Conservation (phyloP, 2,329 filamentous ascomycete species). For the Talaromyces sp. region DNA sequence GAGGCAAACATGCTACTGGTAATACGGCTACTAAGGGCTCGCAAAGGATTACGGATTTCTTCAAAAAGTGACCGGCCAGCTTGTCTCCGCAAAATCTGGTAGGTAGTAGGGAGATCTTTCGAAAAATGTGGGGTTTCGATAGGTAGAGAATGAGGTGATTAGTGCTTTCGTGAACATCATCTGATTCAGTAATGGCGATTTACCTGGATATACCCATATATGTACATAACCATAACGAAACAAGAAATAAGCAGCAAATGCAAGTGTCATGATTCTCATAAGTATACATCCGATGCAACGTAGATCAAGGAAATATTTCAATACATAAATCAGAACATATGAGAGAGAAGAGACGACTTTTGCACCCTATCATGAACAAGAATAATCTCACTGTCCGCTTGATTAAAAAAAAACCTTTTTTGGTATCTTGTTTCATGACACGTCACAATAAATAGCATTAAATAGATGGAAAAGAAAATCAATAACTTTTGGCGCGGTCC, state of each 20-base stretch:
- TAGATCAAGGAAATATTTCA: background rate
- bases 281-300: constrained; percentile 1
- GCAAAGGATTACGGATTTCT: constrained; percentile 49
- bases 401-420: background rate
- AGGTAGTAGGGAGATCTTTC: background rate
- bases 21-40: constrained; percentile 41
- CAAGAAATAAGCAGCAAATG: background rate
- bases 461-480: background rate
- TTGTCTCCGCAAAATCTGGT: background rate
- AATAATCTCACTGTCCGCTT: background rate
- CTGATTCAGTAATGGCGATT: background rate
- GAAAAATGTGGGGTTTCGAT: background rate
- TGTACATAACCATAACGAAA: background rate
- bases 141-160: background rate
- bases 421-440: constrained; percentile 10
- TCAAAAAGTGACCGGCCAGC: constrained; percentile 32
- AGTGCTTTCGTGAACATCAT: background rate
- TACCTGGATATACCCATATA: background rate
- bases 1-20: constrained; percentile 31
- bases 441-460: background rate
- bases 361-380: background rate
- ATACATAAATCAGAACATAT: background rate
- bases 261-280: background rate
- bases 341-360: background rate
- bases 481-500: constrained; percentile 9